Evolutionary conservation across 495 filamentous ascomycete genomes (phyloP).

Genomic region (Parmelia sp.): DNA sequence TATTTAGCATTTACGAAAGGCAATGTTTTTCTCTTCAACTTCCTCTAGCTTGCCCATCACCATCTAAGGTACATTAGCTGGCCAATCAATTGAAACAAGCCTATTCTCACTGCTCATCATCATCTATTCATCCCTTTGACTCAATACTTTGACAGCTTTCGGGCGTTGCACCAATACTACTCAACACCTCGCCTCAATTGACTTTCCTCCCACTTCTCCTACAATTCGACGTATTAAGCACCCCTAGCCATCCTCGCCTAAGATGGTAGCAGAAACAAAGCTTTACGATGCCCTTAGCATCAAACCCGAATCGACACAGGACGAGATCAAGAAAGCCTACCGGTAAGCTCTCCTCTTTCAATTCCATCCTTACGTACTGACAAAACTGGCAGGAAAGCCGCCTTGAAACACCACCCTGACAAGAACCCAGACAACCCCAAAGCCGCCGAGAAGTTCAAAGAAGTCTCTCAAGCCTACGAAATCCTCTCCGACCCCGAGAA

Average conservation of each 20-base stretch:
- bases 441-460: conserved; percentile 87
- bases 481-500: conserved; percentile 97
- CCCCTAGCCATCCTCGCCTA: conserved; percentile 22
- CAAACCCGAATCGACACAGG: conserved; percentile 72
- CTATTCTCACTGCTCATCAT: background rate
- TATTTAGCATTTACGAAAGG: background rate
- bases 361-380: conserved; percentile 1
- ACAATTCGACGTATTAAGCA: background rate
- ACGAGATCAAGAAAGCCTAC: conserved; percentile 97
- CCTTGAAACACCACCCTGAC: conserved; percentile 90
- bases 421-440: conserved; percentile 90
- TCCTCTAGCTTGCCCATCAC: background rate
- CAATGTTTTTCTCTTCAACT: background rate
- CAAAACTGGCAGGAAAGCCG: conserved; percentile 57
- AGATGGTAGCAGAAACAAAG: conserved; percentile 82
- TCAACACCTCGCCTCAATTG: background rate
- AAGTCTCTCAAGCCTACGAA: conserved; percentile 94
- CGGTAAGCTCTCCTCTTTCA: conserved; percentile 47
- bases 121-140: background rate
- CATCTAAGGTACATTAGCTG: background rate
- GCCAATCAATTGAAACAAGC: background rate
- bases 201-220: background rate
- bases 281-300: conserved; percentile 73
- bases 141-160: background rate
- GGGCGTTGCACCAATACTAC: background rate